Evolutionary conservation across 2,329 filamentous ascomycete genomes (phyloP).

Genomic region (Fusarium pseudoanthophilum): DNA sequence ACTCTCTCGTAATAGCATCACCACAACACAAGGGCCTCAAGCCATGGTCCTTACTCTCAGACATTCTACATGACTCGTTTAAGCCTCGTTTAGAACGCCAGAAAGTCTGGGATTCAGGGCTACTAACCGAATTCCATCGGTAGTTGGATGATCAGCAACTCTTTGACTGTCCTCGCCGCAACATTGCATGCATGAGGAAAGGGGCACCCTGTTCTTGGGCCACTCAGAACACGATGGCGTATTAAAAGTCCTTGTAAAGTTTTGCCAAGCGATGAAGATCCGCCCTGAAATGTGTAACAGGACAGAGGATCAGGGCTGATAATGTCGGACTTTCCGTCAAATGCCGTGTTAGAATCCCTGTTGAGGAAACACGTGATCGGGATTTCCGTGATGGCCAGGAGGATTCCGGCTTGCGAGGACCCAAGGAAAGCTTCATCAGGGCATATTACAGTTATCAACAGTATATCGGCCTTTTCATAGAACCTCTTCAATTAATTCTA

Average conservation of each 20-base stretch:
- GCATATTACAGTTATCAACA: too few relatives aligned
- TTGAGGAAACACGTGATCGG: neutral
- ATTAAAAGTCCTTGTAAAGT: neutral
- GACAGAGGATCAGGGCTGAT: neutral
- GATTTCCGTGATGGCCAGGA: rapidly evolving
- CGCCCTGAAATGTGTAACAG: neutral
- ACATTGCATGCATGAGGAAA: neutral
- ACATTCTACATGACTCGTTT: neutral
- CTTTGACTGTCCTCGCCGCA: neutral
- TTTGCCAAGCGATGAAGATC: neutral
- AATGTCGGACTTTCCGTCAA: neutral
- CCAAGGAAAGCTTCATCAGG: too few relatives aligned
- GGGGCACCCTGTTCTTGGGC: neutral
- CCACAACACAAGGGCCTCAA: rapidly evolving
- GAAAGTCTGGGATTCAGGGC: too few relatives aligned
- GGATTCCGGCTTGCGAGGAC: neutral
- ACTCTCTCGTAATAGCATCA: neutral
- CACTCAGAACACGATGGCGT: neutral
- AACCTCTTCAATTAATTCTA: too few relatives aligned
- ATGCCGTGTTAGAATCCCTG: neutral
- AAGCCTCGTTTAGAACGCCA: neutral
- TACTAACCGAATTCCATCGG: neutral
- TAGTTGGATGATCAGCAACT: neutral
- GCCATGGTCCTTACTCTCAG: neutral
- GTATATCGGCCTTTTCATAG: too few relatives aligned